Conservation (phyloP, 2,329 filamentous ascomycete genomes). For the Colletotrichum camelliae region DNA sequence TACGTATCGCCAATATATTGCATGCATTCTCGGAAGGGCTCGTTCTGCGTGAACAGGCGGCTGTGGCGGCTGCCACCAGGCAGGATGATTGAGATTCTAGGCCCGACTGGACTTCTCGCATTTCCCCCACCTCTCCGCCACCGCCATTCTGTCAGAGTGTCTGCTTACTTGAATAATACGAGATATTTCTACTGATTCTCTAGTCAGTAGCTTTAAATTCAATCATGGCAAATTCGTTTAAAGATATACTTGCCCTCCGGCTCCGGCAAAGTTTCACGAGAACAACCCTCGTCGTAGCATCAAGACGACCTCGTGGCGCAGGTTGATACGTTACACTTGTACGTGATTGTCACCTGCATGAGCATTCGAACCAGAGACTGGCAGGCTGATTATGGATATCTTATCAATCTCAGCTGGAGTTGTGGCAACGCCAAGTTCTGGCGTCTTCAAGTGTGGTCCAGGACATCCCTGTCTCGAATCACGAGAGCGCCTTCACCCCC, state of each 20-base stretch:
- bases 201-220: too few relatives aligned
- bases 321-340: rapidly evolving
- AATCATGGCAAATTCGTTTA: too few relatives aligned
- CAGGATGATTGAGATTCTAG: constrained; percentile 30
- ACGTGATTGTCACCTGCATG: neutral
- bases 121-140: neutral
- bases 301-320: neutral
- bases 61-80: constrained; percentile 19
- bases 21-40: neutral
- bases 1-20: neutral
- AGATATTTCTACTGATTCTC: neutral
- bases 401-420: neutral
- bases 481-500: neutral
- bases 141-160: neutral
- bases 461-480: neutral
- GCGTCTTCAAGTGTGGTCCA: neutral
- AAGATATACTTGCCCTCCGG: neutral
- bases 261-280: rapidly evolving
- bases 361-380: neutral
- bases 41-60: neutral
- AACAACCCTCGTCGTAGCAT: rapidly evolving
- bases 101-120: constrained; percentile 34
- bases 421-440: neutral
- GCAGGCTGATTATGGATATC: neutral
- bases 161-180: neutral